phyloP scores from a whole-genome alignment of 345 rosid species.

The Adansonia digitata region DNA sequence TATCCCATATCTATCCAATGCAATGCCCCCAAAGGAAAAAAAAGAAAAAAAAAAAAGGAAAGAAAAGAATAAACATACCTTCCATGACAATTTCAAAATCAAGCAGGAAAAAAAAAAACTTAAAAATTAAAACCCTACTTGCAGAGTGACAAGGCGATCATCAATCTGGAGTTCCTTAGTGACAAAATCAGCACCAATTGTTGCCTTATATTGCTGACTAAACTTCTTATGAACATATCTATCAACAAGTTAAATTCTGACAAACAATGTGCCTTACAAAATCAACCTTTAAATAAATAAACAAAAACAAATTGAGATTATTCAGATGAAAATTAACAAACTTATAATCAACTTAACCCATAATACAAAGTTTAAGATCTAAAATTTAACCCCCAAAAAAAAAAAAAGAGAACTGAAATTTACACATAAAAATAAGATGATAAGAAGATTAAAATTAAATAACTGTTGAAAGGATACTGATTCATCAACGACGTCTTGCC shows the following conservation, averaged over 20 bases:
- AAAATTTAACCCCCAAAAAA: neutral
- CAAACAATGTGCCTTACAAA: neutral
- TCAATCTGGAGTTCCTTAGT: slow-evolving; percentile 94
- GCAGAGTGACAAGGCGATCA: slow-evolving; percentile 83
- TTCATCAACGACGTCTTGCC: slow-evolving; percentile 99
- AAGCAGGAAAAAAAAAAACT: neutral
- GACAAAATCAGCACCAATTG: slow-evolving; percentile 97
- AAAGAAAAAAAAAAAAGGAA: neutral
- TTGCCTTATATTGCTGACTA: slow-evolving; percentile 95
- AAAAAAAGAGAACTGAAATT: neutral
- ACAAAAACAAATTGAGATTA: neutral
- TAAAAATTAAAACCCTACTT: slow-evolving; percentile 39
- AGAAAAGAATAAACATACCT: neutral
- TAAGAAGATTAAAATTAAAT: neutral
- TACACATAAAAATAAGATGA: neutral
- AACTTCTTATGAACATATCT: slow-evolving; percentile 87
- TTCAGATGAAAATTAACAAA: neutral
- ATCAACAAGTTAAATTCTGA: slow-evolving; percentile 21
- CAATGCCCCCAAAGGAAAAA: neutral
- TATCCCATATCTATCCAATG: slow-evolving; percentile 83
- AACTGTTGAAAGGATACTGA: slow-evolving; percentile 66
- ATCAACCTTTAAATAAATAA: neutral
- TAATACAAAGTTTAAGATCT: slow-evolving; percentile 5
- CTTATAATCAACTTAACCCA: neutral
- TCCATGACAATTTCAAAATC: neutral